A percentile compares a stretch with the other conserved stretches of the same genome.
Conservation (phyloP, 495 filamentous ascomycete genomes). For the Bacidia rubella region DNA sequence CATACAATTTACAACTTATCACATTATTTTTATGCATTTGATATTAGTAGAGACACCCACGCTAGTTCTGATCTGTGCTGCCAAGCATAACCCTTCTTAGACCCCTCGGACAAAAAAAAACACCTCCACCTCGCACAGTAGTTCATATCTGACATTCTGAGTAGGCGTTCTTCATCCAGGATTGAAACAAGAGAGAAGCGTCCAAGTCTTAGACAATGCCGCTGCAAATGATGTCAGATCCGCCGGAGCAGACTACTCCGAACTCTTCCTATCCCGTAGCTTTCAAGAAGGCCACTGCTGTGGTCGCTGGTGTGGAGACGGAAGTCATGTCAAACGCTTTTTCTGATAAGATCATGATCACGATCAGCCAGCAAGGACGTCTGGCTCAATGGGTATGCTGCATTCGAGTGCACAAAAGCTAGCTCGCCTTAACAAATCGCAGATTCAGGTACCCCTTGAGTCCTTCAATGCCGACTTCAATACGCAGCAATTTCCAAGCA, state of each 20-base stretch:
- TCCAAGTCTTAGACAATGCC: constrained; percentile 12
- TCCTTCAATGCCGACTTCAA: constrained; percentile 46
- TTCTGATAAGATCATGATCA: constrained; percentile 85
- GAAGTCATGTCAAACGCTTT: constrained; percentile 60
- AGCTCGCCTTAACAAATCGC: neutral
- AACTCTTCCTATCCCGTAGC: constrained; percentile 50
- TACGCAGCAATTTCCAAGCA: constrained; percentile 37
- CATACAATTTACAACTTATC: neutral
- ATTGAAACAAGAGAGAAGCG: neutral
- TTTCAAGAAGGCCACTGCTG: constrained; percentile 50
- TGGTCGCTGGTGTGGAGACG: constrained; percentile 54
- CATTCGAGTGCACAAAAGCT: neutral
- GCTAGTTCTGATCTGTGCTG: neutral
- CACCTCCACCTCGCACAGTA: too few relatives aligned
- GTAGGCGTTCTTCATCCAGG: neutral
- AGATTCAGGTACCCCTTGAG: constrained; percentile 83
- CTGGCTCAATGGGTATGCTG: constrained; percentile 76
- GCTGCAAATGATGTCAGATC: constrained; percentile 12
- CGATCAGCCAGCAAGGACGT: constrained; percentile 72
- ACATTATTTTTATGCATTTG: neutral
- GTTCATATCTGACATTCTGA: neutral
- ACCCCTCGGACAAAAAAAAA: too few relatives aligned
- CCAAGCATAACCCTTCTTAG: too few relatives aligned
- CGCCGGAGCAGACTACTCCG: neutral
- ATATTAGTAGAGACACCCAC: neutral